Conservation (phyloP, 148 eudicot genomes). For the Cornus controversa region DNA sequence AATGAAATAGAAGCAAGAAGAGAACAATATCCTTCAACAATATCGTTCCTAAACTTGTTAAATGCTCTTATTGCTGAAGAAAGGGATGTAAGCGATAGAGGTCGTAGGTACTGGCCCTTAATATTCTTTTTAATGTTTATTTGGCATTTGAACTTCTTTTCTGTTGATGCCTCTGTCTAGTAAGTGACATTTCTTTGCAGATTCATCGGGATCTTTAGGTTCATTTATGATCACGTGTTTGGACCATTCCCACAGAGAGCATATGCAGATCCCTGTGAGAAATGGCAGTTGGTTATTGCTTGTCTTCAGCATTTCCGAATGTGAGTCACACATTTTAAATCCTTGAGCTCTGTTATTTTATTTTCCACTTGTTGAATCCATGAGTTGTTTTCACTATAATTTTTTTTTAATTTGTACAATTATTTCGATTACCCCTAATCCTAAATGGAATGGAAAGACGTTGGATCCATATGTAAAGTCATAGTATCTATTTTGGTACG, state of each 20-base stretch:
- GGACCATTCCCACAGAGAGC: constrained; percentile 97
- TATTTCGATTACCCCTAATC: too few species aligned
- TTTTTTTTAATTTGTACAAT: background rate
- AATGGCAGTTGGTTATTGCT: constrained; percentile 93
- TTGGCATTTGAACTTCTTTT: background rate
- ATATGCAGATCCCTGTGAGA: constrained; percentile 84
- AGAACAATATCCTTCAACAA: constrained; percentile 92
- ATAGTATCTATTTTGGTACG: too few species aligned
- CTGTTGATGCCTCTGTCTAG: constrained; percentile 4
- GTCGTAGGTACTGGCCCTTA: constrained; percentile 60
- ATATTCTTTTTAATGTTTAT: constrained; percentile 1
- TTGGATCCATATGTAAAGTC: too few species aligned
- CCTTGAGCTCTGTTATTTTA: background rate
- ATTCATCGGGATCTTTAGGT: constrained; percentile 92
- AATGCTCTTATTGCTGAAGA: constrained; percentile 93
- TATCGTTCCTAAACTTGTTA: constrained; percentile 83
- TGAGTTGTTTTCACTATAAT: background rate
- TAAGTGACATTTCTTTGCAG: constrained; percentile 39
- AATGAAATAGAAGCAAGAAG: constrained; percentile 97
- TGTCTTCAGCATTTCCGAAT: constrained; percentile 89
- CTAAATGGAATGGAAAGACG: too few species aligned
- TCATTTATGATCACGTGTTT: constrained; percentile 90
- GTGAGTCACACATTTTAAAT: constrained; percentile 44
- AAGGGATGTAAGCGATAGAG: constrained; percentile 79
- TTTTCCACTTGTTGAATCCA: background rate